Percentiles rank a stretch among this genome's conserved stretches.
Evolutionary conservation across 1,139 yeast species (phyloP).

Genomic region (Suhomyces guaymorum): DNA sequence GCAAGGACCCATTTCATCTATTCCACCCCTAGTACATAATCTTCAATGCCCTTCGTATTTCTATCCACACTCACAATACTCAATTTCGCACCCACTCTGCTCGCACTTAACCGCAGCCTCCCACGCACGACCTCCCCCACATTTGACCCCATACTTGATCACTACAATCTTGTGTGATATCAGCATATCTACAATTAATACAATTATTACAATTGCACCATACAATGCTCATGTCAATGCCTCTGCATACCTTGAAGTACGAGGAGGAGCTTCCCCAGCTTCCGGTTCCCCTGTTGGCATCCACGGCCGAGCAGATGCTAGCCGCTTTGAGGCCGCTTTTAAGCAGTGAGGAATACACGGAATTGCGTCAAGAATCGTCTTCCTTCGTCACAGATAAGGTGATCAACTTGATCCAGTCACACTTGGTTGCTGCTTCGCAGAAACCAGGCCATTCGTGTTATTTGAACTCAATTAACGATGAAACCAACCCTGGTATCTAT

Average conservation of each 20-base stretch:
- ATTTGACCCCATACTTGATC: no score
- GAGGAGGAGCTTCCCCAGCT: constrained; percentile 44
- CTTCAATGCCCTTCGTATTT: no score
- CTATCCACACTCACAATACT: no score
- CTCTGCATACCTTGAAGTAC: constrained; percentile 13
- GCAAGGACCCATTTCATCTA: no score
- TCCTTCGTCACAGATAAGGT: constrained; percentile 44
- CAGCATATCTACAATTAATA: no score
- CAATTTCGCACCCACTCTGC: no score
- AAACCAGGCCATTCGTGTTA: constrained; percentile 51
- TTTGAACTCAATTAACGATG: constrained; percentile 59
- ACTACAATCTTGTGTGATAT: no score
- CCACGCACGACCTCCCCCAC: constrained; percentile 11
- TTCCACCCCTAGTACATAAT: no score
- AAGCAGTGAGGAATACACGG: constrained; percentile 42
- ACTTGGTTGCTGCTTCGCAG: constrained; percentile 45
- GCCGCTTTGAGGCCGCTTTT: constrained; percentile 53
- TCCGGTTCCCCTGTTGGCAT: constrained; percentile 54
- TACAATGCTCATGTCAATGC: not conserved
- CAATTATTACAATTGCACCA: no score
- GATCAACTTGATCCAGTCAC: constrained; percentile 53
- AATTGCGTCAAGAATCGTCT: constrained; percentile 41
- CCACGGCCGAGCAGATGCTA: constrained; percentile 50
- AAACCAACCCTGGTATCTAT: constrained; percentile 61
- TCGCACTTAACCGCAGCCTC: not conserved